Evolutionary conservation across 352 stramenopile genomes (phyloP).

Genomic region (Globisporangium nagaii): DNA sequence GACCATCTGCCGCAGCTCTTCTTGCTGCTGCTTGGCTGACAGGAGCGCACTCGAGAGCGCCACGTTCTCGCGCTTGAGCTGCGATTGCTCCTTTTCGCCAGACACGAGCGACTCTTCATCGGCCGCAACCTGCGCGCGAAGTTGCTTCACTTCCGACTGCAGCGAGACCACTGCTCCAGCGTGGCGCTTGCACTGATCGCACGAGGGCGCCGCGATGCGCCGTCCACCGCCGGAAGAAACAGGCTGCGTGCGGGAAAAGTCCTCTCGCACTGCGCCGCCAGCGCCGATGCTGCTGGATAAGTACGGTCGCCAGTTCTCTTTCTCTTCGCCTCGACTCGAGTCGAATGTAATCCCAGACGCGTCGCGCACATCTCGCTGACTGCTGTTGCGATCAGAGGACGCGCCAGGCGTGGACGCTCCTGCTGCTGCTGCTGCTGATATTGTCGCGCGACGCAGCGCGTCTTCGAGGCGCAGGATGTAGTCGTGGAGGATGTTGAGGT

Average conservation of each 20-base stretch:
- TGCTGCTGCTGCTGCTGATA: constrained; percentile 1
- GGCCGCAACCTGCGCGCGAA: constrained; percentile 24
- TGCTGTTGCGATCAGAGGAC: too few relatives aligned
- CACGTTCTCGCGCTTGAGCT: constrained; percentile 40
- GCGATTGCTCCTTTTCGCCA: constrained; percentile 31
- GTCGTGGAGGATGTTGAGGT: constrained; percentile 45
- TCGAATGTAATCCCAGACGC: constrained; percentile 32
- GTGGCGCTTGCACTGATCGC: constrained; percentile 36
- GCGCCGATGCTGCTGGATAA: constrained; percentile 17
- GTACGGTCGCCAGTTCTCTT: constrained; percentile 18
- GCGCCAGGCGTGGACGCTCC: too few relatives aligned
- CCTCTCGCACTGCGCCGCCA: constrained; percentile 7
- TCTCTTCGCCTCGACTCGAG: constrained; percentile 29
- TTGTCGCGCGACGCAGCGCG: constrained; percentile 15
- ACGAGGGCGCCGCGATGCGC: constrained; percentile 10
- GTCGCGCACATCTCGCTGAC: constrained; percentile 13
- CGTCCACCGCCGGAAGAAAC: constrained; percentile 5
- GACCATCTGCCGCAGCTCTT: constrained; percentile 44
- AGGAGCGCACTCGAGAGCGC: constrained; percentile 38
- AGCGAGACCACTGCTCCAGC: constrained; percentile 27
- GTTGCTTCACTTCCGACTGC: constrained; percentile 44
- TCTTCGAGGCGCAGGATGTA: constrained; percentile 53
- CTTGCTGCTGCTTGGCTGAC: constrained; percentile 42
- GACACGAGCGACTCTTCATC: constrained; percentile 44
- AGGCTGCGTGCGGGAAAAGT: constrained; percentile 27